A percentile compares a stretch with the other conserved stretches of the same genome.
Conservation (phyloP, 345 rosid species). For the Abelmoschus esculentus region DNA sequence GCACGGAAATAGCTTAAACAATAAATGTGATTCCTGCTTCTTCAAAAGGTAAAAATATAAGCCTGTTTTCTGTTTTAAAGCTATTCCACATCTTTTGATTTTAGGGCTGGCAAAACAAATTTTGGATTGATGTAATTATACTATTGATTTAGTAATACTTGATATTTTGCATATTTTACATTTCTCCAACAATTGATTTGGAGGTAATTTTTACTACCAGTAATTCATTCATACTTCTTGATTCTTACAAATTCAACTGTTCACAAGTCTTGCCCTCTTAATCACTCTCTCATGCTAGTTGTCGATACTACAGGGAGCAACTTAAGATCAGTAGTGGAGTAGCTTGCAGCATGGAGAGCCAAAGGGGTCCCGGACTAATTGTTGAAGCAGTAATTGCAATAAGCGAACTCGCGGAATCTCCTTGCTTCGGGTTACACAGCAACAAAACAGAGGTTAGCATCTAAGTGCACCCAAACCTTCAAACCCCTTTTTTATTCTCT, state of each 20-base stretch:
- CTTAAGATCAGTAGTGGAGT: slow-evolving; percentile 70
- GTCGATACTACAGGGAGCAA: slow-evolving; percentile 39
- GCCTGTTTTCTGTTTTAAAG: background rate
- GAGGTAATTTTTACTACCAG: background rate
- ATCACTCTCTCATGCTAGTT: background rate
- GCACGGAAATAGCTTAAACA: slow-evolving; percentile 39
- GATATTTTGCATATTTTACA: background rate
- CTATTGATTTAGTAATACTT: background rate
- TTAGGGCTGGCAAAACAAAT: background rate
- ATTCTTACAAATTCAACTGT: background rate
- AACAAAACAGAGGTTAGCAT: slow-evolving; percentile 60
- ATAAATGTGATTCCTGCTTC: slow-evolving; percentile 47
- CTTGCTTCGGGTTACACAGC: slow-evolving; percentile 35
- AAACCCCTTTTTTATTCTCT: background rate
- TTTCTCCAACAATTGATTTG: background rate
- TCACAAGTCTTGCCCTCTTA: background rate
- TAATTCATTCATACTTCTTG: background rate
- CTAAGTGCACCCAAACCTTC: background rate
- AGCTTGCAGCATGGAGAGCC: slow-evolving; percentile 37
- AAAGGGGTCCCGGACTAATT: slow-evolving; percentile 36
- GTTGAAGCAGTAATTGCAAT: slow-evolving; percentile 63
- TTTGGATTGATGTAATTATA: background rate
- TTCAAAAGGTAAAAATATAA: slow-evolving; percentile 34
- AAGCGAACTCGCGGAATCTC: slow-evolving; percentile 43
- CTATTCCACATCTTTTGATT: slow-evolving; percentile 7